phyloP scores from a whole-genome alignment of 805 yeast genomes.

The Candida silvicultrix region DNA sequence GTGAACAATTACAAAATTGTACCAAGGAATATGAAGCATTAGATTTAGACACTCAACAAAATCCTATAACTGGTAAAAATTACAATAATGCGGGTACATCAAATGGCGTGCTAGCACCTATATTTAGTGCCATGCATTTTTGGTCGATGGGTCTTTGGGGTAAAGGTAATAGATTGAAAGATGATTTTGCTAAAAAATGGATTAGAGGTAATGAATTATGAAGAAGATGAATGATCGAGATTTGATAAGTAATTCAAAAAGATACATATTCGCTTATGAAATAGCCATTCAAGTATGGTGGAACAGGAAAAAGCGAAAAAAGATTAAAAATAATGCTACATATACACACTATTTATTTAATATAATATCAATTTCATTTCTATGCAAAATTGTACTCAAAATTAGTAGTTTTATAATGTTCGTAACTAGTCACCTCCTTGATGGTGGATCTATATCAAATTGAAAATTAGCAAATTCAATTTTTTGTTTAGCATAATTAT shows the following conservation, averaged over 20 bases:
- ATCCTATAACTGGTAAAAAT: constrained; percentile 21
- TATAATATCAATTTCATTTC: neutral
- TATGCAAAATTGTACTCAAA: neutral
- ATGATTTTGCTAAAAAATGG: constrained; percentile 53
- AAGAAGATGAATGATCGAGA: too few relatives aligned
- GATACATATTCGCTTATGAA: too few relatives aligned
- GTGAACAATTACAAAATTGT: constrained; percentile 6
- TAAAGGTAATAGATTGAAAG: constrained; percentile 41
- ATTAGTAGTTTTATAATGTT: too few relatives aligned
- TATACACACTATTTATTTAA: too few relatives aligned
- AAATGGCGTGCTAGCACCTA: constrained; percentile 29
- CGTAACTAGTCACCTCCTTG: neutral
- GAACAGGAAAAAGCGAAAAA: too few relatives aligned
- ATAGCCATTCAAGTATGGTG: too few relatives aligned
- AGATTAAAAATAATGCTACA: too few relatives aligned
- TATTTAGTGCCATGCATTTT: constrained; percentile 41
- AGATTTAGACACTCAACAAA: constrained; percentile 11
- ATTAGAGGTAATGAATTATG: constrained; percentile 29
- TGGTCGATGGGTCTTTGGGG: constrained; percentile 70
- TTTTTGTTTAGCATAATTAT: constrained; percentile 3
- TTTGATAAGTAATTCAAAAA: too few relatives aligned
- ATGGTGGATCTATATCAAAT: neutral
- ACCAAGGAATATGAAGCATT: constrained; percentile 14
- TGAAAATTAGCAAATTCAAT: neutral
- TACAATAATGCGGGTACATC: constrained; percentile 5